Percentiles rank a stretch among this genome's conserved stretches.
Conservation (phyloP, 1,284 basidiomycete genomes). For the Moniliophthora roreri region DNA sequence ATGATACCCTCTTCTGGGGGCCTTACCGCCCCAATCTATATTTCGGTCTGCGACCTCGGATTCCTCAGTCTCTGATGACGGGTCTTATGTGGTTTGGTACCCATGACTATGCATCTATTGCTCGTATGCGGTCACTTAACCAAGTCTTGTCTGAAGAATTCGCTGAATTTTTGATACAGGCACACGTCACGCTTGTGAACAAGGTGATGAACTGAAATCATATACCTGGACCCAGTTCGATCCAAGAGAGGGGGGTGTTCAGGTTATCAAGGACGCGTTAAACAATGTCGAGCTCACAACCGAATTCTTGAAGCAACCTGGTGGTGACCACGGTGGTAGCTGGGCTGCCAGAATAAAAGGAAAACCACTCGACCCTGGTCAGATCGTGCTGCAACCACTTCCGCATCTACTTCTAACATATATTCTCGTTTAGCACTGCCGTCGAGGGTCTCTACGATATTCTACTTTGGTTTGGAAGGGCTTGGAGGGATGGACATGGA, state of each 20-base stretch:
- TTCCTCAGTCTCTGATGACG: slow-evolving; percentile 86
- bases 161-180: neutral
- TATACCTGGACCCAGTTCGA: slow-evolving; percentile 93
- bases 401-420: neutral
- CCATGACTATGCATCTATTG: slow-evolving; percentile 73
- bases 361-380: slow-evolving; percentile 70
- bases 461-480: slow-evolving; percentile 87
- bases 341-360: slow-evolving; percentile 91
- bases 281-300: slow-evolving; percentile 89
- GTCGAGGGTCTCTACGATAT: slow-evolving; percentile 74
- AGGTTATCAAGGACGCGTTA: slow-evolving; percentile 76
- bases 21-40: slow-evolving; percentile 90
- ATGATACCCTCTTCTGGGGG: slow-evolving; percentile 84
- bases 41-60: slow-evolving; percentile 84
- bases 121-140: slow-evolving; percentile 43
- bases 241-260: slow-evolving; percentile 79
- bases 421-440: slow-evolving; percentile 29
- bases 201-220: slow-evolving; percentile 75
- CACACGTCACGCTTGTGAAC: slow-evolving; percentile 90
- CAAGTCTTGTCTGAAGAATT: neutral
- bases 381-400: slow-evolving; percentile 20
- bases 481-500: slow-evolving; percentile 81
- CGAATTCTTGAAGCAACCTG: slow-evolving; percentile 81
- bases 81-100: slow-evolving; percentile 93
- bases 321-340: slow-evolving; percentile 79